These are phyloP conservation scores for Moniliophthora roreri DNA, from an alignment of 1,284 basidiomycete genomes.

Conservation along the genomic window DNA sequence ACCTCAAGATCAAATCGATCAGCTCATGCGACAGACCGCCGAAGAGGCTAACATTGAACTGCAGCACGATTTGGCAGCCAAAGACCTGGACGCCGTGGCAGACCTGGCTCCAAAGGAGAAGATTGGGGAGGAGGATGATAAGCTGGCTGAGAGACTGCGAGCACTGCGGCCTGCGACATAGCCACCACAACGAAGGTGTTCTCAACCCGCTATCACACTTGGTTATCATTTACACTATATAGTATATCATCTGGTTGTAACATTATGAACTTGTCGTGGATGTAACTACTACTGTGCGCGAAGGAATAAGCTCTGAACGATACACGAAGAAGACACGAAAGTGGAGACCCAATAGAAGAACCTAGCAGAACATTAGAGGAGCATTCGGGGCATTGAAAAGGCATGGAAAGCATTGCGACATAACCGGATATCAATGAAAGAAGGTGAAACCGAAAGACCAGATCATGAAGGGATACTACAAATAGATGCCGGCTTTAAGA, in stretches of 20 bases:
- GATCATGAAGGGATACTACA: not conserved
- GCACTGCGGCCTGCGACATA: conserved; percentile 78
- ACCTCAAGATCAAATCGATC: conserved; percentile 97
- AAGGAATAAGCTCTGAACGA: not conserved
- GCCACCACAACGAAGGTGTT: not conserved
- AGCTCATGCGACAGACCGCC: conserved; percentile 90
- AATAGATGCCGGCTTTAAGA: not conserved
- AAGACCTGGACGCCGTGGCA: conserved; percentile 55
- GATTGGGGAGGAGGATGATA: conserved; percentile 75
- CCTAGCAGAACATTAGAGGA: conserved; percentile 1
- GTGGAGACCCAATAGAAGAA: not conserved
- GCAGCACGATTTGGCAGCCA: conserved; percentile 83
- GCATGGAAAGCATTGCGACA: conserved; percentile 10
- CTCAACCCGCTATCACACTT: not conserved
- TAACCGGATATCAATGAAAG: conserved; percentile 1
- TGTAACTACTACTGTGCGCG: not conserved
- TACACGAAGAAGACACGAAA: conserved; percentile 5
- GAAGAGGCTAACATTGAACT: conserved; percentile 98
- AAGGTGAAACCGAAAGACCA: not conserved
- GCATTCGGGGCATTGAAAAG: conserved; percentile 1
- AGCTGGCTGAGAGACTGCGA: conserved; percentile 77
- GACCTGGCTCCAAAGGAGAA: conserved; percentile 58
- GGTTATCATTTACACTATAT: conserved; percentile 2
- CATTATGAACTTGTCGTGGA: conserved; percentile 8
- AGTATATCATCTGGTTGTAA: conserved; percentile 9